Evolutionary conservation across 176 grass and related monocot species (phyloP).

Genomic region (Musa troglodytarum): DNA sequence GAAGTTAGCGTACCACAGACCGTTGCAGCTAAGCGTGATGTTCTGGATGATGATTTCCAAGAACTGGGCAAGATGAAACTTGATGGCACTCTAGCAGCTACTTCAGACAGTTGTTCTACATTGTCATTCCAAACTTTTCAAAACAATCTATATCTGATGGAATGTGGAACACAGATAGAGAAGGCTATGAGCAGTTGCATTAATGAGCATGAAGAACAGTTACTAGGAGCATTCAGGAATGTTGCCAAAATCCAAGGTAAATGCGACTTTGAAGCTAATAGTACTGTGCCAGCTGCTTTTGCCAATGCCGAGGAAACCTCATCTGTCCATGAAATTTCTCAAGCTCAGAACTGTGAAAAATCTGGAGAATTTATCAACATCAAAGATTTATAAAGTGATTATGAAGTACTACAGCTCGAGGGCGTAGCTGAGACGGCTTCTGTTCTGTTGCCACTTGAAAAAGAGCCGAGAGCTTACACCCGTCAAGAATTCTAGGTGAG

Average conservation of each 20-base stretch:
- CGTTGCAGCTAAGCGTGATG: not conserved
- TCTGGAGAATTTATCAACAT: conserved; percentile 10
- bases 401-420: not conserved
- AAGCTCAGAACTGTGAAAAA: not conserved
- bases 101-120: not conserved
- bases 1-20: not conserved
- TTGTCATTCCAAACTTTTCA: not conserved
- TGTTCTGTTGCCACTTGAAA: conserved; percentile 14
- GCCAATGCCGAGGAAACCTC: not conserved
- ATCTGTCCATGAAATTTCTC: not conserved
- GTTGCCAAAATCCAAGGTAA: not conserved
- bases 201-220: not conserved
- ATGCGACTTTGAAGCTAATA: not conserved
- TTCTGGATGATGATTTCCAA: not conserved
- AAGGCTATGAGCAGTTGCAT: not conserved
- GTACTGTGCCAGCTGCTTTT: not conserved
- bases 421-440: conserved; percentile 12
- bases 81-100: not conserved
- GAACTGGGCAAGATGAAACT: not conserved
- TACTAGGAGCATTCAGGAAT: not conserved
- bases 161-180: not conserved
- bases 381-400: not conserved
- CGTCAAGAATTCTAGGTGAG: too few species aligned
- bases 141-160: not conserved
- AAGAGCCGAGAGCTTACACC: not conserved